Base-by-base conservation (phyloP, 2,329 filamentous ascomycete genomes). In the Ceratocystis cacaofunesta region DNA sequence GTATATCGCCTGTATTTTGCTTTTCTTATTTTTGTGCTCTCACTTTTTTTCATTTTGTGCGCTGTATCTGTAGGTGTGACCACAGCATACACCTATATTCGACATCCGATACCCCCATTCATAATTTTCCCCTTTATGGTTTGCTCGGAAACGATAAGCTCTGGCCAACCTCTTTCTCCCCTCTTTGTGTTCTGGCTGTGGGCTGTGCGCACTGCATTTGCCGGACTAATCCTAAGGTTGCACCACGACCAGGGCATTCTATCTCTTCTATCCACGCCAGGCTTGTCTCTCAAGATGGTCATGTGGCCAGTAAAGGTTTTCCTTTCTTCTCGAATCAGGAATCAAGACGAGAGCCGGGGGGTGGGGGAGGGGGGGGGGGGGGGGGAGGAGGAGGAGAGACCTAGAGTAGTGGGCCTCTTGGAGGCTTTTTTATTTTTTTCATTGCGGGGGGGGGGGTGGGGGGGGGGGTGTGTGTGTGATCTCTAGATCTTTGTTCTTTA, bases 231-330 rank as follows among this genome's bases (percentile, higher is more conserved):
- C 36, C 63, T 19, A 60, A 62, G 46, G 65, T 66, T 58, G 61
- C 50, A 66, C 36, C 36, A 41, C 61, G 65, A 61, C 52, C 22
- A 66, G 65, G 61, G 48, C 32, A 46, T n/a, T 22, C 22, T n/a
- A 52, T 52, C 22, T 25, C 48, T 52, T n/a, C 19, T 15, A 22
- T 19, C 43, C 50, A 63, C 50, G 50, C 61, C 50, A 63, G 25
- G 25, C 55, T 60, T 62, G 50, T 66, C 48, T 55, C 65, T 63
- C 61, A 66, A 62, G 36, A 50, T 52, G 50, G 65, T 66, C 65
- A 66, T 66, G 65, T 66, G 65, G 65, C 61, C 61, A 63, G 52
- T 46, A 25, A 66, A 66, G 61, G 48, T 66, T 66, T 66, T 66
- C 65, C 46, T 66, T 46, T 48, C 28, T 65, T 46, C 46, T 43